Conservation (phyloP, 2,329 filamentous ascomycete genomes). For the Scortechinia acanthostroma region DNA sequence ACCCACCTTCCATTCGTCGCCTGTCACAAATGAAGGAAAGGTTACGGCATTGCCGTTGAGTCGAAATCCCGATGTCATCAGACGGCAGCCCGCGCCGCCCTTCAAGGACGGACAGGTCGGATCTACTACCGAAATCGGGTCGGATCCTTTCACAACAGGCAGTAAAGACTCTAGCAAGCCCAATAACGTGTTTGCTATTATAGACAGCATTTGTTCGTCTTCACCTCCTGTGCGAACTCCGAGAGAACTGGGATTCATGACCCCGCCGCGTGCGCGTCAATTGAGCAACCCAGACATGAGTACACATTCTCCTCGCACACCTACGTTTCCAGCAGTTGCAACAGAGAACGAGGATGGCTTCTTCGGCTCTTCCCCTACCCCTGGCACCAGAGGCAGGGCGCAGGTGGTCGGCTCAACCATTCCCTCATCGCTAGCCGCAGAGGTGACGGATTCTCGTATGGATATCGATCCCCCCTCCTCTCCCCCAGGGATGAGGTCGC, state of each 20-base stretch:
- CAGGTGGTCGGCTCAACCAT: background rate
- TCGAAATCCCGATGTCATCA: no score
- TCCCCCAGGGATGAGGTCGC: background rate
- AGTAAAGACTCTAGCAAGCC: no score
- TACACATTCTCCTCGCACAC: background rate
- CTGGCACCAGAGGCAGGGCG: background rate
- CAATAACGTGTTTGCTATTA: background rate
- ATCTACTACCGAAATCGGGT: no score
- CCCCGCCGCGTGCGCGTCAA: background rate
- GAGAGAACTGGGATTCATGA: background rate
- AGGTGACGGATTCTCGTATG: background rate
- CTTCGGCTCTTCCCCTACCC: background rate
- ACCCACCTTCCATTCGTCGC: no score
- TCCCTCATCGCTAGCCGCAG: background rate
- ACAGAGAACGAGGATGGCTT: slow-evolving; percentile 1
- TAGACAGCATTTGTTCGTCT: background rate
- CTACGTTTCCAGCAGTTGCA: background rate
- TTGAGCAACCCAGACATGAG: background rate
- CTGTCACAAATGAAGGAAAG: no score
- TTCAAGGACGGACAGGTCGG: no score
- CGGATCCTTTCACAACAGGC: no score
- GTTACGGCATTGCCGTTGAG: no score
- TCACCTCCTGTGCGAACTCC: background rate
- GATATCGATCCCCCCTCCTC: background rate
- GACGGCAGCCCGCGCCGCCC: no score